Percentiles rank a stretch among this genome's conserved stretches.
Conservation (phyloP, 148 eudicot species). For the Rhododendron vialii region DNA sequence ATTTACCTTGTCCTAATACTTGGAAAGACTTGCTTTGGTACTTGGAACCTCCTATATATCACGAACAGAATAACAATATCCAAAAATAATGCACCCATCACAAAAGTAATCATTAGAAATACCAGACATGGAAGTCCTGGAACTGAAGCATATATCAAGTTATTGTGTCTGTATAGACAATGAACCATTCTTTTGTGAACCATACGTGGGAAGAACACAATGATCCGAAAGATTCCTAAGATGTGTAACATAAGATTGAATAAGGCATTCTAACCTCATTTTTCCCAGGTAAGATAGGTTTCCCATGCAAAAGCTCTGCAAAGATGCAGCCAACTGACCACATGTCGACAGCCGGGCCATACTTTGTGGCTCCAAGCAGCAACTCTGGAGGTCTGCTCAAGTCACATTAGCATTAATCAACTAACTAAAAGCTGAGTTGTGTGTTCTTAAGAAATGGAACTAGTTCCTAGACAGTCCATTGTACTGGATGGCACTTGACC, state of each 20-base stretch:
- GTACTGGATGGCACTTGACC: not conserved
- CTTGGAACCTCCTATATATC: not conserved
- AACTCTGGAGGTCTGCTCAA: slow-evolving; percentile 72
- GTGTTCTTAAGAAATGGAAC: not conserved
- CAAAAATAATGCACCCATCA: not conserved
- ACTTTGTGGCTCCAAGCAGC: slow-evolving; percentile 57
- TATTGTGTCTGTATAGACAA: slow-evolving; percentile 4
- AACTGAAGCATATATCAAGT: not conserved
- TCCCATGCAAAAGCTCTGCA: slow-evolving; percentile 68
- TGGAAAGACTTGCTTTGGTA: not conserved
- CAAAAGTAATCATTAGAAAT: not conserved
- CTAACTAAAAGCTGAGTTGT: slow-evolving; percentile 8
- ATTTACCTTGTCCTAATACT: not conserved
- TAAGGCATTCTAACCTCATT: slow-evolving; percentile 38
- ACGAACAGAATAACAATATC: not conserved
- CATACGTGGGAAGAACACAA: not conserved
- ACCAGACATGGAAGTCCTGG: not conserved
- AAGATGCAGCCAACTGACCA: slow-evolving; percentile 69
- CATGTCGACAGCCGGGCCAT: slow-evolving; percentile 70
- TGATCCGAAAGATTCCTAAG: not conserved
- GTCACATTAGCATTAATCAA: slow-evolving; percentile 23
- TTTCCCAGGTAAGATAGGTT: slow-evolving; percentile 64
- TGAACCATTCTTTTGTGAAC: not conserved
- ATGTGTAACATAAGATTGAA: not conserved
- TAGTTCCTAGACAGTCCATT: not conserved